phyloP scores from a whole-genome alignment of 2,329 filamentous ascomycete species.

The Fusarium longipes region DNA sequence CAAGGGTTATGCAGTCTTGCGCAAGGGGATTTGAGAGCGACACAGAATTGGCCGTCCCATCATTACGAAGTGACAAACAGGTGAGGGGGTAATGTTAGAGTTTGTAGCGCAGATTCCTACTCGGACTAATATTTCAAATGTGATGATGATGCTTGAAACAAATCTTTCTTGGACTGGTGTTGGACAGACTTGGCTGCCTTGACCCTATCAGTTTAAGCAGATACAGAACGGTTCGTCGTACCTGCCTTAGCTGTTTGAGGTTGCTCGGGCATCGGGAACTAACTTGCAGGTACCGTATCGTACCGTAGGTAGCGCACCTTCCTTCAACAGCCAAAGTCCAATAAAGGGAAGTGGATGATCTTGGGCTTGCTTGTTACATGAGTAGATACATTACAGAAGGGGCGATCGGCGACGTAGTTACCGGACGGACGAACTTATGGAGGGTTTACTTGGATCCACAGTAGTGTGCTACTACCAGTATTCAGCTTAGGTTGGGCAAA shows the following conservation, averaged over 20 bases:
- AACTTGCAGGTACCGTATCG: constrained; percentile 13
- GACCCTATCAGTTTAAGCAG: background rate
- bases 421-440: constrained; percentile 41
- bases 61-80: background rate
- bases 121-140: constrained; percentile 2
- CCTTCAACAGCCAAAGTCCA: background rate
- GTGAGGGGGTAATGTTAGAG: background rate
- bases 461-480: background rate
- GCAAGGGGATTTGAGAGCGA: constrained; percentile 5
- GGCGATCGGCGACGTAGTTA: constrained; percentile 33
- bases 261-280: constrained; percentile 29
- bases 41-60: background rate
- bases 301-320: constrained; percentile 6
- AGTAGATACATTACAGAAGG: constrained; percentile 8
- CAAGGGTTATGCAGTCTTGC: background rate
- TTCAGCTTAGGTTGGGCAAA: background rate
- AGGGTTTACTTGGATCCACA: constrained; percentile 15
- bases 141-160: constrained; percentile 25
- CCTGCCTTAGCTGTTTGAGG: constrained; percentile 34
- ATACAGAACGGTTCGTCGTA: constrained; percentile 18
- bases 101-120: background rate
- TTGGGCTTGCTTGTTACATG: background rate
- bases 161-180: constrained; percentile 12
- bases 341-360: constrained; percentile 4
- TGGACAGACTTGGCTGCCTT: constrained; percentile 6